phyloP scores from a whole-genome alignment of 2,329 filamentous ascomycete species.

The Pezizomycotina sp. region DNA sequence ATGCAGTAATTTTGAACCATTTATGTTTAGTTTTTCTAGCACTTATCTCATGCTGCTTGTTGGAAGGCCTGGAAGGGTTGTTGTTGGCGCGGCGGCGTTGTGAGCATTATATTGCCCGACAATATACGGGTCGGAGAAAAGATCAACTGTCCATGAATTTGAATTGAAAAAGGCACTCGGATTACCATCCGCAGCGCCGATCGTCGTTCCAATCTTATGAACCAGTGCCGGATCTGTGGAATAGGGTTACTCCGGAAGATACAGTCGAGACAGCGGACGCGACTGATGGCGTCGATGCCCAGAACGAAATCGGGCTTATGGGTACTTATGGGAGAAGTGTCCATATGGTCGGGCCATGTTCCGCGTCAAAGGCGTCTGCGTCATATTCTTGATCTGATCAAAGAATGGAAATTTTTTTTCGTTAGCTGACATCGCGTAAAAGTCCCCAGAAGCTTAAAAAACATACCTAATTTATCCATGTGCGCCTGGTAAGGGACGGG shows the following conservation, averaged over 20 bases:
- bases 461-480: constrained; percentile 19
- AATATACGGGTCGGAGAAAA: constrained; percentile 17
- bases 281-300: constrained; percentile 8
- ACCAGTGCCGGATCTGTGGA: no score
- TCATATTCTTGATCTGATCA: constrained; percentile 17
- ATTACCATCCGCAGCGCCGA: no score
- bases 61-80: constrained; percentile 17
- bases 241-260: no score
- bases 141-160: constrained; percentile 16
- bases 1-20: not conserved
- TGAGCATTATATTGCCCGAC: constrained; percentile 15
- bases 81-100: no score
- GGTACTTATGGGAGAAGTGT: constrained; percentile 10
- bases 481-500: constrained; percentile 17
- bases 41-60: constrained; percentile 19
- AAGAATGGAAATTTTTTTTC: not conserved
- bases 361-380: constrained; percentile 17
- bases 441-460: not conserved
- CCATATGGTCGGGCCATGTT: constrained; percentile 14
- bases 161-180: constrained; percentile 16
- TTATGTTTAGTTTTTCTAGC: not conserved
- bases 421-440: not conserved
- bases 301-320: constrained; percentile 8
- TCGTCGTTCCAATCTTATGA: no score
- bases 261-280: no score